These are phyloP conservation scores for Pseudogymnoascus destructans DNA, from an alignment of 2,329 filamentous ascomycete species.

Conservation along the genomic window DNA sequence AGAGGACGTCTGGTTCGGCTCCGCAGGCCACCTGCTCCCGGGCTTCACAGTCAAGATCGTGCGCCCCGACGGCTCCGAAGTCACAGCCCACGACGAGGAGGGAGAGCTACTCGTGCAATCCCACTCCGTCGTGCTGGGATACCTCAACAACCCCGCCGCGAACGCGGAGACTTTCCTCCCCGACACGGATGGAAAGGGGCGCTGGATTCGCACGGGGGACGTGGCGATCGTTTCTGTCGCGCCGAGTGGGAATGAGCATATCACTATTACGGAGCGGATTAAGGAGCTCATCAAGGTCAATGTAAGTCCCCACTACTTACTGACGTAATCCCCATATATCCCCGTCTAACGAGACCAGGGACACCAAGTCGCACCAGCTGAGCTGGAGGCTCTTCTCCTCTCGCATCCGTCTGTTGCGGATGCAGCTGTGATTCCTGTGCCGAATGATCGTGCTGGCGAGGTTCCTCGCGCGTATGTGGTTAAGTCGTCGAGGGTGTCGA, in stretches of 20 bases:
- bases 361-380: slow-evolving; percentile 70
- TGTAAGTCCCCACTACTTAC: slow-evolving; percentile 32
- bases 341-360: slow-evolving; percentile 38
- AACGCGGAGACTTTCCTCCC: slow-evolving; percentile 64
- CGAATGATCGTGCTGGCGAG: slow-evolving; percentile 47
- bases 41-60: slow-evolving; percentile 53
- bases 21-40: slow-evolving; percentile 57
- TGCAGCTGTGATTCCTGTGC: slow-evolving; percentile 64
- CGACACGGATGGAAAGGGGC: slow-evolving; percentile 47
- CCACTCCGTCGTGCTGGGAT: slow-evolving; percentile 67
- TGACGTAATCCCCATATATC: background rate
- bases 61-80: slow-evolving; percentile 53
- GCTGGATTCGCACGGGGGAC: slow-evolving; percentile 77
- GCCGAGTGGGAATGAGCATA: slow-evolving; percentile 58
- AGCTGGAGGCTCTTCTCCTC: slow-evolving; percentile 69
- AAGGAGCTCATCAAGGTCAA: slow-evolving; percentile 72
- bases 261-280: slow-evolving; percentile 74
- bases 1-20: slow-evolving; percentile 56
- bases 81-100: slow-evolving; percentile 56
- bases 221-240: slow-evolving; percentile 58
- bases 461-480: slow-evolving; percentile 58
- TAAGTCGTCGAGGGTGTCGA: slow-evolving; percentile 31
- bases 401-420: slow-evolving; percentile 64
- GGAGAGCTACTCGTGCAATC: slow-evolving; percentile 72
- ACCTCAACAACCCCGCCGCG: slow-evolving; percentile 75